phyloP scores from a whole-genome alignment of 2,329 filamentous ascomycete genomes.

The Magnaporthiopsis rhizophila region DNA sequence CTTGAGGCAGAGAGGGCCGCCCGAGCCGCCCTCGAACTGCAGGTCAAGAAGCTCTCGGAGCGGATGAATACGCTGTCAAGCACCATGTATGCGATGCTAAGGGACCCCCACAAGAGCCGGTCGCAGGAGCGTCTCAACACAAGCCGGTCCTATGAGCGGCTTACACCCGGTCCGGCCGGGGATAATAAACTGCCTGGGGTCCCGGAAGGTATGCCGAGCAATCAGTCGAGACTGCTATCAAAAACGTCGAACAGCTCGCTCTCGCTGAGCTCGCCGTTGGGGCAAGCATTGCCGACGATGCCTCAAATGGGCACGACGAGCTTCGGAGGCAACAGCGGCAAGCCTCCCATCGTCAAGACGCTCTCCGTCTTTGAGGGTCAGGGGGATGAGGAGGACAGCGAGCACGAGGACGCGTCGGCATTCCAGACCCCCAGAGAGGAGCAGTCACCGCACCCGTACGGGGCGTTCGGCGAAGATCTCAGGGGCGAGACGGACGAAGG shows the following conservation, averaged over 20 bases:
- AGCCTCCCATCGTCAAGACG: conserved; percentile 14
- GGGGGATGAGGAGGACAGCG: conserved; percentile 28
- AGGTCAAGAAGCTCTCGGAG: conserved; percentile 45
- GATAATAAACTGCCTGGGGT: neutral
- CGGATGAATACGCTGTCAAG: conserved; percentile 39
- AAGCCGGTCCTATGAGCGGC: conserved; percentile 4
- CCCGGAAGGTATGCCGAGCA: neutral
- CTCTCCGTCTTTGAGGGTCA: conserved; percentile 22
- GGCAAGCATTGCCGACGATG: conserved; percentile 2
- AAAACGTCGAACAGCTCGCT: neutral
- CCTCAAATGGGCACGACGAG: neutral
- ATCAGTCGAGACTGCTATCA: neutral
- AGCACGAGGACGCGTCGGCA: conserved; percentile 29
- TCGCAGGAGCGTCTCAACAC: conserved; percentile 19
- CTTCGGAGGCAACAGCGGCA: neutral
- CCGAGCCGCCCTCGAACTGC: conserved; percentile 45
- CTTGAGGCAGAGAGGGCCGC: conserved; percentile 50
- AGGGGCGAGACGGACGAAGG: conserved; percentile 27
- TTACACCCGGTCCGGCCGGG: neutral
- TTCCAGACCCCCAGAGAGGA: conserved; percentile 47
- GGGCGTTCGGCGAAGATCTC: conserved; percentile 35
- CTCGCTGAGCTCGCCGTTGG: conserved; percentile 7
- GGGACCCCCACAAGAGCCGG: conserved; percentile 26
- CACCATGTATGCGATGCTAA: conserved; percentile 29
- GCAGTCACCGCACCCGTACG: conserved; percentile 24